These are phyloP conservation scores for Scheffersomyces stipitis DNA, from an alignment of 805 yeast species.

Conservation along the genomic window DNA sequence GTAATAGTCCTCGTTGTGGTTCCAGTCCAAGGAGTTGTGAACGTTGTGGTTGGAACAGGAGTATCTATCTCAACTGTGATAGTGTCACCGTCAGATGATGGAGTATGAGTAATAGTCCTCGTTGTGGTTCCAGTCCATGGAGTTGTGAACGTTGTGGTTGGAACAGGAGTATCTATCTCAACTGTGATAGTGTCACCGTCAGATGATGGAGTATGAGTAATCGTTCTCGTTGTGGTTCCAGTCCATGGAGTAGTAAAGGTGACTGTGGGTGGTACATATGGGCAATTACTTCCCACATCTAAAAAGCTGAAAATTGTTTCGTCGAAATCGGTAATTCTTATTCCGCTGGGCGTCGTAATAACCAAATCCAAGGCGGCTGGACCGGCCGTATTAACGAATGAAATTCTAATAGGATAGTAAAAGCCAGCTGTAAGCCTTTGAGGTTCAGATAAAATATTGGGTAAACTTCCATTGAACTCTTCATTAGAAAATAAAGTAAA, in stretches of 20 bases:
- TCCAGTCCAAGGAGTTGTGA: background rate
- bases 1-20: background rate
- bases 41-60: background rate
- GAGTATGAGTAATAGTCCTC: too few species aligned
- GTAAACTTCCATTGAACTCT: background rate
- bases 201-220: background rate
- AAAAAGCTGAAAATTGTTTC: background rate
- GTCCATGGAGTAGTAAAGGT: background rate
- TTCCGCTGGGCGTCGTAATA: background rate
- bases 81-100: too few species aligned
- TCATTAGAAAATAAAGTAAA: background rate
- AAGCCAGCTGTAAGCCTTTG: constrained; percentile 1
- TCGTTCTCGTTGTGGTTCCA: background rate
- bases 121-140: background rate
- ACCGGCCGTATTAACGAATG: background rate
- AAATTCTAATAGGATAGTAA: constrained; percentile 2
- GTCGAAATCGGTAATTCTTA: background rate
- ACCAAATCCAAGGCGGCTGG: background rate
- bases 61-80: background rate
- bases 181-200: background rate
- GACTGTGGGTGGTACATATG: background rate
- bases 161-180: background rate
- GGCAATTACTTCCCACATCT: background rate
- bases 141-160: background rate
- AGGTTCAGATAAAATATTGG: background rate